Base-by-base conservation (phyloP, 805 yeast genomes). In the Yarrowia porcina region DNA sequence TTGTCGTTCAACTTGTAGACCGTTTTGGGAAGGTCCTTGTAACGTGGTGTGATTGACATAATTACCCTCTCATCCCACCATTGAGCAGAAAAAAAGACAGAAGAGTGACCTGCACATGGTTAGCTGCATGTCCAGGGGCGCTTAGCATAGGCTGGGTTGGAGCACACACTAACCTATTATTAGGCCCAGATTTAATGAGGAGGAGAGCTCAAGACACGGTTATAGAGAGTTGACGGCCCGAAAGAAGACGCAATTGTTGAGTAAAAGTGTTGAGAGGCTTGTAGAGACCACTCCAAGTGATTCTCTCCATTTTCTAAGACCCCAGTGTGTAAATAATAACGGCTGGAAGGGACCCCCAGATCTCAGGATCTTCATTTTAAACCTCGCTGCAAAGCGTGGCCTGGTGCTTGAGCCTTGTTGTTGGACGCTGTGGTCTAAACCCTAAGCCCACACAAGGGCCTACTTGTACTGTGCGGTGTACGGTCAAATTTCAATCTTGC, bases 111-210 rank as follows among this genome's bases (percentile, higher is more conserved):
- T 49, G 56, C 56, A 49, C 39, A 32, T 45, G 56, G 38, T 49
- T 49, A 49, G 39, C 39, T 49, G 56, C 56, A 49, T 49, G 56
- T 32, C 56, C 56, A 49, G 56, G 56, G 56, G 56, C 56, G 56
- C 39, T 49, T 49, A 49, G 30, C 28, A 18, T 32, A 30, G 54
- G 33, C 35, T 27, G 35, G 25, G 20, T 23, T 49, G 39, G 38
- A 27, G 25, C 35, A 32, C 33, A 42, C 20, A n/a, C 35, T 28
- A 28, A 28, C 25, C 35, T 45, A 45, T 45, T 17, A 12, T 45
- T 45, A 18, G 50, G 23, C 18, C 49, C 49, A 44, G 49, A 25
- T 25, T 10, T 44, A 17, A n/a, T 8, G 49, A 23, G 33, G 33
- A 4, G 33, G 18, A n/a, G 45, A 7, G 25, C 2, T 33, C 7